Evolutionary conservation across 768 basidiomycete species (phyloP).

Genomic region (Auriscalpium microsporum): DNA sequence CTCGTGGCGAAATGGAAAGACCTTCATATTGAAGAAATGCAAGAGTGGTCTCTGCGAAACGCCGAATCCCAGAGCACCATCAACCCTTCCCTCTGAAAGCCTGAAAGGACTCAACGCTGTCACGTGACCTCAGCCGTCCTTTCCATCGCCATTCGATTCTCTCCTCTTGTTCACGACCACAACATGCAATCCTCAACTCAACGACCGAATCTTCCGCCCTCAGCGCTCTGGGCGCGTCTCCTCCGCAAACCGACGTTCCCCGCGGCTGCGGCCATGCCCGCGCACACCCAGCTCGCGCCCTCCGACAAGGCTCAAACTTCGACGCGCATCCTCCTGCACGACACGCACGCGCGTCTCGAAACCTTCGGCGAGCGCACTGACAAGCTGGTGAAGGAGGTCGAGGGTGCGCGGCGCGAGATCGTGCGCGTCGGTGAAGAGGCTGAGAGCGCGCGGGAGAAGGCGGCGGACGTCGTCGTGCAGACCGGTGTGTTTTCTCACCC

Average conservation of each 20-base stretch:
- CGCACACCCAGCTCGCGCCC: slow-evolving; percentile 33
- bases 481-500: slow-evolving; percentile 34
- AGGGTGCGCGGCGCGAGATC: slow-evolving; percentile 46
- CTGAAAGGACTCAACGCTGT: background rate
- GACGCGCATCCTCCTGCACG: slow-evolving; percentile 63
- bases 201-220: background rate
- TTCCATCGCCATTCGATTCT: background rate
- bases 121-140: too few relatives aligned
- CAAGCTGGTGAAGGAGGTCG: slow-evolving; percentile 40
- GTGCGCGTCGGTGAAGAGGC: slow-evolving; percentile 46
- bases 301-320: slow-evolving; percentile 61
- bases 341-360: slow-evolving; percentile 66
- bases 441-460: slow-evolving; percentile 48
- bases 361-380: slow-evolving; percentile 52
- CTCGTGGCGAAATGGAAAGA: slow-evolving; percentile 37
- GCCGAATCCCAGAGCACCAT: slow-evolving; percentile 27
- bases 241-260: background rate
- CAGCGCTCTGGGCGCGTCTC: background rate
- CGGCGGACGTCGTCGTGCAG: slow-evolving; percentile 47
- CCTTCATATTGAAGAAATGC: slow-evolving; percentile 57
- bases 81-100: slow-evolving; percentile 1
- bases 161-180: background rate
- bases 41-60: slow-evolving; percentile 29
- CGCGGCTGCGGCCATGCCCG: slow-evolving; percentile 24
- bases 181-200: background rate